Evolutionary conservation across 345 rosid species (phyloP).

Genomic region (Erucastrum elatum): DNA sequence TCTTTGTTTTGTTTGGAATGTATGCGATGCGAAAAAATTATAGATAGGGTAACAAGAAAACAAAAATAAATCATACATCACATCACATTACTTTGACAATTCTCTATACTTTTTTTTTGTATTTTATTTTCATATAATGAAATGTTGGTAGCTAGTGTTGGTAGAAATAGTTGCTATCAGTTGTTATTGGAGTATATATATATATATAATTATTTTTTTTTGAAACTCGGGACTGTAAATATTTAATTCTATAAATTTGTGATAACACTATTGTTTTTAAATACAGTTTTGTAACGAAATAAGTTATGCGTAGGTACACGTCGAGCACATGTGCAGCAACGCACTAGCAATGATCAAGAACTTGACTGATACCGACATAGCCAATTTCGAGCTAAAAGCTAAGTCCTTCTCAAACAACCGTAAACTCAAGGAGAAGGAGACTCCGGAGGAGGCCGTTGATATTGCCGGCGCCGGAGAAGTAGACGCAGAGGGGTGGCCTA

Average conservation of each 20-base stretch:
- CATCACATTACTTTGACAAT: background rate
- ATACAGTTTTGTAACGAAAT: constrained; percentile 20
- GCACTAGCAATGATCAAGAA: constrained; percentile 65
- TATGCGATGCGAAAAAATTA: background rate
- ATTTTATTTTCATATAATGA: background rate
- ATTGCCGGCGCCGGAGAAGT: constrained; percentile 17
- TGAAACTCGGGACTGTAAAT: no score
- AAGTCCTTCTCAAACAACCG: constrained; percentile 31
- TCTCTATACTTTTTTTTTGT: background rate
- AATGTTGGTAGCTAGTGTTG: constrained; percentile 16
- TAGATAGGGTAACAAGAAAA: background rate
- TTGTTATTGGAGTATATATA: background rate
- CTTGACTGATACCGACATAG: constrained; percentile 64
- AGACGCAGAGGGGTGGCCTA: constrained; percentile 59
- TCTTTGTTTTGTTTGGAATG: background rate
- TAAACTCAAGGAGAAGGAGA: constrained; percentile 48
- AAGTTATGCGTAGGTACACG: constrained; percentile 37
- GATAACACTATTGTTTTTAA: background rate
- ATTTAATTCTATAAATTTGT: constrained; percentile 6
- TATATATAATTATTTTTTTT: no score
- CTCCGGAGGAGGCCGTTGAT: constrained; percentile 10
- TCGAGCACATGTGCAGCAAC: constrained; percentile 63
- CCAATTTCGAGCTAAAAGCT: constrained; percentile 38
- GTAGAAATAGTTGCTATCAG: constrained; percentile 26
- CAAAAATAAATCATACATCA: background rate